A percentile compares a stretch with the other conserved stretches of the same genome.
Evolutionary conservation across 371 early-diverging fungal species (phyloP).

Genomic region (Mucor circinelloides): DNA sequence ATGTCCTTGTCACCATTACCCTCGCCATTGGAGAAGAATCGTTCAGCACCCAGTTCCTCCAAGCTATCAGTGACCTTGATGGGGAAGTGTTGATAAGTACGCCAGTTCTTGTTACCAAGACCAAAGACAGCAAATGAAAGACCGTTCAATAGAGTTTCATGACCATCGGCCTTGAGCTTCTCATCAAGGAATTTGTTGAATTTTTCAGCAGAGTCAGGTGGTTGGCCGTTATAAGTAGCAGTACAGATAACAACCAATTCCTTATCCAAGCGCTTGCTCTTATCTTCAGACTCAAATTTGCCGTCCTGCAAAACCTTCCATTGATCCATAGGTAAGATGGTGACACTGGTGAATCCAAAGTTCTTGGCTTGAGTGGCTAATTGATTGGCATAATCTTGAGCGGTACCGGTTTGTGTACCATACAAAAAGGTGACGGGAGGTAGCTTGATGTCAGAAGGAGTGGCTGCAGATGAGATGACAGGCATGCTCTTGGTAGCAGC

Average conservation of each 20-base stretch:
- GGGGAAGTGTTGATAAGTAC: slow-evolving; percentile 62
- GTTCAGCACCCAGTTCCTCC: slow-evolving; percentile 53
- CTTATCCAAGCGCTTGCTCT: slow-evolving; percentile 14
- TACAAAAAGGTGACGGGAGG: slow-evolving; percentile 53
- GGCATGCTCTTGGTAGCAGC: slow-evolving; percentile 14
- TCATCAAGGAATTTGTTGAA: slow-evolving; percentile 53
- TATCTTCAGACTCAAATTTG: slow-evolving; percentile 23
- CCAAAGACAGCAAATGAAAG: slow-evolving; percentile 58
- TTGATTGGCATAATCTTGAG: slow-evolving; percentile 55
- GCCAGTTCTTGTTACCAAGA: slow-evolving; percentile 62
- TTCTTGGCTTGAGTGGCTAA: slow-evolving; percentile 42
- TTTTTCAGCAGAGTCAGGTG: slow-evolving; percentile 60
- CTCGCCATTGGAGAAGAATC: slow-evolving; percentile 46
- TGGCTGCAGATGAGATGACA: not conserved
- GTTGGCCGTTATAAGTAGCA: slow-evolving; percentile 60
- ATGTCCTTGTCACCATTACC: slow-evolving; percentile 59
- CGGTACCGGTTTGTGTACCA: slow-evolving; percentile 60
- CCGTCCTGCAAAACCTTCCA: slow-evolving; percentile 45
- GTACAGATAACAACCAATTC: slow-evolving; percentile 54
- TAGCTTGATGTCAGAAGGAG: slow-evolving; percentile 4
- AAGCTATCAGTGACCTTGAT: slow-evolving; percentile 35
- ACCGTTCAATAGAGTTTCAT: slow-evolving; percentile 33
- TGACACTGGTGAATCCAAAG: slow-evolving; percentile 48
- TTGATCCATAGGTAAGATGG: slow-evolving; percentile 44
- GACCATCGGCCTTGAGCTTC: slow-evolving; percentile 23